Percentiles rank a stretch among this genome's conserved stretches.
These are phyloP conservation scores for Blumeria hordei DNA, from an alignment of 2,329 filamentous ascomycete species.

Conservation along the genomic window DNA sequence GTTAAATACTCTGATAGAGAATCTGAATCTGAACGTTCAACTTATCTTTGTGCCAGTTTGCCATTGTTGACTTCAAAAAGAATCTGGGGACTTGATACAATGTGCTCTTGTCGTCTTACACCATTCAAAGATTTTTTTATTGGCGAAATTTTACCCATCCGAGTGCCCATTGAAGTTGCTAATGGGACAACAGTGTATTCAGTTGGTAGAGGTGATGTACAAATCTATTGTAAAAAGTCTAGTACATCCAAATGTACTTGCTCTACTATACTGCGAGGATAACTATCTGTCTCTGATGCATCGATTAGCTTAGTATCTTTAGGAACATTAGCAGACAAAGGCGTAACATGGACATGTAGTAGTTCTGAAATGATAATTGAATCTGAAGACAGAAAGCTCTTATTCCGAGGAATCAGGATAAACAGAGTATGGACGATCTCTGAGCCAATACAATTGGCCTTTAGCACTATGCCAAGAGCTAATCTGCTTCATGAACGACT, in stretches of 20 bases:
- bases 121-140: background rate
- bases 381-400: background rate
- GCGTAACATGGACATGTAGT: background rate
- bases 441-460: background rate
- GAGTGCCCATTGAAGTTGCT: background rate
- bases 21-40: background rate
- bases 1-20: slow-evolving; percentile 1
- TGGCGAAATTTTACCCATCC: background rate
- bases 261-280: background rate
- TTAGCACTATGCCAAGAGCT: background rate
- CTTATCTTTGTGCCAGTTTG: background rate
- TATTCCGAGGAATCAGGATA: background rate
- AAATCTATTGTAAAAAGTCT: background rate
- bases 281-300: background rate
- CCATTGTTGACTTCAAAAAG: background rate
- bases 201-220: background rate
- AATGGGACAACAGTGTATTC: background rate
- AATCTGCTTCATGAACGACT: background rate
- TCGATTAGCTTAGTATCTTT: background rate
- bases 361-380: background rate
- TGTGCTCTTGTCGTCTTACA: background rate
- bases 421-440: background rate
- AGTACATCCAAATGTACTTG: background rate
- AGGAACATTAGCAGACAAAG: background rate
- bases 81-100: background rate